These are phyloP conservation scores for Pistacia integerrima DNA, from an alignment of 345 rosid genomes.

Conservation along the genomic window DNA sequence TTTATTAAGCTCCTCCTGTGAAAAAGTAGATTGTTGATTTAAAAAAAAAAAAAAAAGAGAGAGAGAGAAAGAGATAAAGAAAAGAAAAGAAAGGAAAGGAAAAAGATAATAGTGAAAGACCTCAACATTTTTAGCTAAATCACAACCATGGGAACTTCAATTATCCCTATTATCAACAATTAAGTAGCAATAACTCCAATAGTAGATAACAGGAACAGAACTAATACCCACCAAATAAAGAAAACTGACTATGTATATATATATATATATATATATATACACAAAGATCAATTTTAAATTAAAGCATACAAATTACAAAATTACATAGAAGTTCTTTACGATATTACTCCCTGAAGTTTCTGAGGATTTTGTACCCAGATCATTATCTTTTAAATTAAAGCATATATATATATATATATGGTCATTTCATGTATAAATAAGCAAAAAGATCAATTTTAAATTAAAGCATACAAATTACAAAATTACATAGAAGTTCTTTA, in stretches of 20 bases:
- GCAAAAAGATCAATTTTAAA: background rate
- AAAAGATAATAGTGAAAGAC: conserved; percentile 17
- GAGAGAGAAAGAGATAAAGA: too few relatives aligned
- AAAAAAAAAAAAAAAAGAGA: too few relatives aligned
- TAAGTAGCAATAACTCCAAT: background rate
- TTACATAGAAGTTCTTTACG: background rate
- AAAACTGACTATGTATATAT: too few relatives aligned
- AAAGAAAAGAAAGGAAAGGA: background rate
- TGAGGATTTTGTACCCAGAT: background rate
- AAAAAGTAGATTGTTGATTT: conserved; percentile 20
- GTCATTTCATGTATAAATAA: background rate
- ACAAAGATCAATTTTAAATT: background rate
- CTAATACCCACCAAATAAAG: background rate
- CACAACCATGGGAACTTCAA: background rate
- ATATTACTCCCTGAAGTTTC: background rate
- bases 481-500: background rate
- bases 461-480: background rate
- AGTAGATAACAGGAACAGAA: background rate
- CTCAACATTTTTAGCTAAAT: background rate
- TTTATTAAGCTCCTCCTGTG: conserved; percentile 79
- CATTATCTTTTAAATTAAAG: background rate
- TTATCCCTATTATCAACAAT: background rate
- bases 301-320: background rate
- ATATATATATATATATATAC: too few relatives aligned
- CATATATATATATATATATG: too few relatives aligned